These are phyloP conservation scores for Zygotorulaspora danielsina DNA, from an alignment of 805 yeast species.

Conservation along the genomic window DNA sequence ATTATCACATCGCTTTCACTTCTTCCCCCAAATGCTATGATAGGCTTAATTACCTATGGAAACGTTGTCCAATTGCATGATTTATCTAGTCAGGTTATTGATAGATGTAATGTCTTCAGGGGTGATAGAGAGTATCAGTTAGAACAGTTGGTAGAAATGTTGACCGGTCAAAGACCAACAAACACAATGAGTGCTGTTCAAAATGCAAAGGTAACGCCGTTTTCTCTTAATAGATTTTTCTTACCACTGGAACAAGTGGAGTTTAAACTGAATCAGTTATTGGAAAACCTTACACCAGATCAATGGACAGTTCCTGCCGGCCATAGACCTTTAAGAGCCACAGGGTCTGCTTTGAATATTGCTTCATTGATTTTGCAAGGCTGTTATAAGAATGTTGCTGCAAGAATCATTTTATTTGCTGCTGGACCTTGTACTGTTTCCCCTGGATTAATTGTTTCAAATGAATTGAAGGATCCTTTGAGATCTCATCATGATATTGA, in stretches of 20 bases:
- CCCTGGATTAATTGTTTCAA: conserved; percentile 92
- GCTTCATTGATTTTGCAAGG: conserved; percentile 80
- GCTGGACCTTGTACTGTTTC: conserved; percentile 94
- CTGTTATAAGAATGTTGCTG: conserved; percentile 78
- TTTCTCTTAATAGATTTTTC: conserved; percentile 57
- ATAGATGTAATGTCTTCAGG: conserved; percentile 76
- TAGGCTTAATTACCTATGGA: conserved; percentile 81
- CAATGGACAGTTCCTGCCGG: conserved; percentile 88
- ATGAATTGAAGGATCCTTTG: conserved; percentile 89
- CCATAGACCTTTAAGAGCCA: conserved; percentile 81
- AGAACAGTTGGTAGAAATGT: conserved; percentile 55
- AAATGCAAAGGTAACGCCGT: conserved; percentile 39
- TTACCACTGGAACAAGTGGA: conserved; percentile 75
- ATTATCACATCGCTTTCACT: conserved; percentile 68
- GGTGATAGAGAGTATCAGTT: conserved; percentile 78
- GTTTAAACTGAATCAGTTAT: conserved; percentile 70
- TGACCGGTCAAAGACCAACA: conserved; percentile 51
- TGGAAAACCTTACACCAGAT: conserved; percentile 73
- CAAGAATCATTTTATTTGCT: conserved; percentile 82
- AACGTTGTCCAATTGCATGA: conserved; percentile 90
- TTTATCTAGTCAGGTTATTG: conserved; percentile 60
- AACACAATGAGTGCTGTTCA: conserved; percentile 28
- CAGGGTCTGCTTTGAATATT: conserved; percentile 87
- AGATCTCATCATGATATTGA: conserved; percentile 97
- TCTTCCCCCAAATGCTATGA: conserved; percentile 84